phyloP scores from a whole-genome alignment of 1,284 basidiomycete genomes.

The Puccinia novopanici region DNA sequence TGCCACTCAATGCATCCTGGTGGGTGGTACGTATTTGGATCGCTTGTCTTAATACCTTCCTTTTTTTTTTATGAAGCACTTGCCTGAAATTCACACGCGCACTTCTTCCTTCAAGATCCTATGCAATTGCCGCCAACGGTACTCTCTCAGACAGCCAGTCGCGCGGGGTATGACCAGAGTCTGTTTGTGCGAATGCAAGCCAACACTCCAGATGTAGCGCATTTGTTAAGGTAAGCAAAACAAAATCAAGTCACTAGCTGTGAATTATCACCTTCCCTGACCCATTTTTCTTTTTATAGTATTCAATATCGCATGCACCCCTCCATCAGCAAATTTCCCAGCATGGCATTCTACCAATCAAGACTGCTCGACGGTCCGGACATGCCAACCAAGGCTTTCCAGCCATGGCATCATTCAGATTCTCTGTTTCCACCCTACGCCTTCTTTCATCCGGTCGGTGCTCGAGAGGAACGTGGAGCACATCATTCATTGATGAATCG shows the following conservation, averaged over 20 bases:
- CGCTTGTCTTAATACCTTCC: not conserved
- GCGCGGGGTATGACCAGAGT: constrained; percentile 80
- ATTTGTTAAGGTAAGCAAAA: constrained; percentile 75
- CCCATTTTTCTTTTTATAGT: constrained; percentile 60
- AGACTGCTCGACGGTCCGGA: constrained; percentile 81
- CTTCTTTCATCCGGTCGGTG: constrained; percentile 73
- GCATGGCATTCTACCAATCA: constrained; percentile 81
- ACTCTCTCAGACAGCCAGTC: constrained; percentile 80
- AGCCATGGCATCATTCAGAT: constrained; percentile 77
- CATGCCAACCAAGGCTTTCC: constrained; percentile 80
- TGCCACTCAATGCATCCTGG: constrained; percentile 83
- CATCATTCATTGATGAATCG: constrained; percentile 76
- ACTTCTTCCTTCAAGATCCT: constrained; percentile 68
- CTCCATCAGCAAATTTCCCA: constrained; percentile 86
- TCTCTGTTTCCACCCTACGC: constrained; percentile 81
- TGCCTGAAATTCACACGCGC: not conserved
- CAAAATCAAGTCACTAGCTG: not conserved
- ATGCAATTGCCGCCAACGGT: constrained; percentile 97
- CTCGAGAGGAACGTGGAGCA: constrained; percentile 59
- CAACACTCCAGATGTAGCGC: constrained; percentile 74
- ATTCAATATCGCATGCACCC: constrained; percentile 99
- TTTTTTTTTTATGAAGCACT: too few relatives aligned
- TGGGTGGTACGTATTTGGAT: constrained; percentile 69
- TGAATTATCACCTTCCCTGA: not conserved
- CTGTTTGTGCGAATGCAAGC: constrained; percentile 90